A percentile compares a stretch with the other conserved stretches of the same genome.
Conservation (phyloP, 768 basidiomycete species). For the Lanmaoa pseudosensibilis region DNA sequence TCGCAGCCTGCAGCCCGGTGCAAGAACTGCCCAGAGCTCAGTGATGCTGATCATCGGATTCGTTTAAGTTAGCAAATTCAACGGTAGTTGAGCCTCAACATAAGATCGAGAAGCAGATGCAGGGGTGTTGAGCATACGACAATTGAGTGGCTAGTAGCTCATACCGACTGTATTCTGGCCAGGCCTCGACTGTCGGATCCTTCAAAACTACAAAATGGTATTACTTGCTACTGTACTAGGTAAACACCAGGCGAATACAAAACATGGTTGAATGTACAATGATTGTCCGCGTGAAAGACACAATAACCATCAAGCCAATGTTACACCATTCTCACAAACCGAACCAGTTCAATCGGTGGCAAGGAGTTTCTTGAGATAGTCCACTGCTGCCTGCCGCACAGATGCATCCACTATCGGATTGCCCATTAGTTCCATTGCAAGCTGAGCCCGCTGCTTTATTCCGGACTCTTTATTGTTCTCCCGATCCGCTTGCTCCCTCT, state of each 20-base stretch:
- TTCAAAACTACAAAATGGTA: constrained; percentile 2
- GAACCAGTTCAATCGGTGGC: constrained; percentile 31
- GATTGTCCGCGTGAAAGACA: constrained; percentile 10
- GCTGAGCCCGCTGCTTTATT: constrained; percentile 61
- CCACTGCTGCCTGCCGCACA: constrained; percentile 65
- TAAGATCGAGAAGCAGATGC: not conserved
- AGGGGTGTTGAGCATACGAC: not conserved
- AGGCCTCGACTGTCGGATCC: not conserved
- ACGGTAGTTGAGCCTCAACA: not conserved
- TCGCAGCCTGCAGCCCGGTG: too few species aligned
- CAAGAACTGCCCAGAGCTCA: too few species aligned
- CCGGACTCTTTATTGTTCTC: constrained; percentile 53
- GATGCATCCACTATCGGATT: constrained; percentile 58
- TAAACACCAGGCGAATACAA: constrained; percentile 5
- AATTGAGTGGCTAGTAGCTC: not conserved
- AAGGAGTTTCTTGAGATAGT: constrained; percentile 71
- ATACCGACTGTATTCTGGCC: not conserved
- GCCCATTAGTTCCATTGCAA: constrained; percentile 64
- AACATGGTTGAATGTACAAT: constrained; percentile 12
- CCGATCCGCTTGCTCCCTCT: constrained; percentile 57
- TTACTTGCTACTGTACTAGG: constrained; percentile 10
- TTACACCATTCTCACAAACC: constrained; percentile 9
- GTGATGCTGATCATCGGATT: too few species aligned
- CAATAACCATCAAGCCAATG: constrained; percentile 1
- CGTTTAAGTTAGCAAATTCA: not conserved